Conservation (phyloP, 2,329 filamentous ascomycete genomes). For the Paecilomyces variotii region DNA sequence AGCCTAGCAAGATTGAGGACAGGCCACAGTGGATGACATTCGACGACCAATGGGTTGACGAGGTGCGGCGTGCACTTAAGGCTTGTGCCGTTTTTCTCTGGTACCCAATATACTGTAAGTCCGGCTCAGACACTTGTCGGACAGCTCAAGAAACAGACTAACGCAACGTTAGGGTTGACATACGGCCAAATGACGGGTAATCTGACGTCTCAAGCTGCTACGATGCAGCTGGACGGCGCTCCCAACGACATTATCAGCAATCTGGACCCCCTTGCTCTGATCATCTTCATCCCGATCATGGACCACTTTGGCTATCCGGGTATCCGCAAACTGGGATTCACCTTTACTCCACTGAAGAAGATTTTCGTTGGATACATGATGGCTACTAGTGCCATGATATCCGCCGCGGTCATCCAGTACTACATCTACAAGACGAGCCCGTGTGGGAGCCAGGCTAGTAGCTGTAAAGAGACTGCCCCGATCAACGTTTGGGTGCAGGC, state of each 20-base stretch:
- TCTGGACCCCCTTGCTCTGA: constrained; percentile 65
- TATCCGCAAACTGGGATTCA: constrained; percentile 55
- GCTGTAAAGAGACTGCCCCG: constrained; percentile 43
- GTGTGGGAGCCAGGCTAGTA: constrained; percentile 44
- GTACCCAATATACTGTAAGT: constrained; percentile 40
- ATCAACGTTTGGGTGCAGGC: constrained; percentile 39
- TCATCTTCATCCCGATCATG: constrained; percentile 66
- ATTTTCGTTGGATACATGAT: constrained; percentile 64
- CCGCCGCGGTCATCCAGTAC: constrained; percentile 50
- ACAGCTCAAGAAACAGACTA: background rate
- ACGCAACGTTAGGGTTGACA: constrained; percentile 18
- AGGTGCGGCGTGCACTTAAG: constrained; percentile 59
- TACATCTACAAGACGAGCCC: constrained; percentile 47
- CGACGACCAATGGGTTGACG: constrained; percentile 73
- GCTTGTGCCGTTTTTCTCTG: constrained; percentile 61
- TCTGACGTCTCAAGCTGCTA: constrained; percentile 49
- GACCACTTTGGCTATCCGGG: constrained; percentile 61
- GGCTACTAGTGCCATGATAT: constrained; percentile 54
- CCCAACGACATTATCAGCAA: constrained; percentile 74
- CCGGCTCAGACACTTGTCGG: background rate
- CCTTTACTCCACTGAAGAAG: constrained; percentile 67
- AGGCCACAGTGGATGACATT: constrained; percentile 54
- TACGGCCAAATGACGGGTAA: constrained; percentile 46
- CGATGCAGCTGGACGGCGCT: constrained; percentile 58
- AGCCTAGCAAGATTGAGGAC: constrained; percentile 13